Evolutionary conservation across 2,329 filamentous ascomycete species (phyloP).

Genomic region (Diplocarpon mali): DNA sequence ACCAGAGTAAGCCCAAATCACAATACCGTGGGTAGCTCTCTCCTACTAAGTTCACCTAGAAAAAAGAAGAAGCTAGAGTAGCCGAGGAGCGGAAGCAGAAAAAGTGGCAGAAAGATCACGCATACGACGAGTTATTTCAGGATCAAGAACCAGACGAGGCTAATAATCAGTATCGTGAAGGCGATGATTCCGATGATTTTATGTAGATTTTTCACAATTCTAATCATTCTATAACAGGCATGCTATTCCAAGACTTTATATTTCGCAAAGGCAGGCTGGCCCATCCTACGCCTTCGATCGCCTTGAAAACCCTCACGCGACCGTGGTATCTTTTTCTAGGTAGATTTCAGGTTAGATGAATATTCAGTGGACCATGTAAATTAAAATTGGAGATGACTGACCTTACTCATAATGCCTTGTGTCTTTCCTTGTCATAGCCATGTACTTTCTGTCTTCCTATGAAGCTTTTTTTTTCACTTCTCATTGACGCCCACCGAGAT

Average conservation of each 20-base stretch:
- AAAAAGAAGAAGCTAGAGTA: conserved; percentile 63
- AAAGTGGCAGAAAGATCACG: conserved; percentile 95
- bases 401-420: too few relatives aligned
- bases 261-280: background rate
- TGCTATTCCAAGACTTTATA: background rate
- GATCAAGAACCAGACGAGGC: conserved; percentile 67
- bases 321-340: too few relatives aligned
- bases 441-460: background rate
- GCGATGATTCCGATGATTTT: conserved; percentile 82
- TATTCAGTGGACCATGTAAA: too few relatives aligned
- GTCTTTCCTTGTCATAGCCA: background rate
- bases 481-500: conserved; percentile 34
- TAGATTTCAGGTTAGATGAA: too few relatives aligned
- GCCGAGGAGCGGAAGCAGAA: conserved; percentile 76
- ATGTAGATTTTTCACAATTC: conserved; percentile 48
- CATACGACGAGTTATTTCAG: conserved; percentile 84
- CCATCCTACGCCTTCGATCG: background rate
- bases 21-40: background rate
- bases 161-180: conserved; percentile 69
- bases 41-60: conserved; percentile 29
- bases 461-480: background rate
- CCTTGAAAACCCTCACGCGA: too few relatives aligned
- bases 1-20: conserved; percentile 42
- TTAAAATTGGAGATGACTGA: too few relatives aligned
- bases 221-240: too few relatives aligned